Conservation (phyloP, 108 stramenopile species). For the Parmales sp. region DNA sequence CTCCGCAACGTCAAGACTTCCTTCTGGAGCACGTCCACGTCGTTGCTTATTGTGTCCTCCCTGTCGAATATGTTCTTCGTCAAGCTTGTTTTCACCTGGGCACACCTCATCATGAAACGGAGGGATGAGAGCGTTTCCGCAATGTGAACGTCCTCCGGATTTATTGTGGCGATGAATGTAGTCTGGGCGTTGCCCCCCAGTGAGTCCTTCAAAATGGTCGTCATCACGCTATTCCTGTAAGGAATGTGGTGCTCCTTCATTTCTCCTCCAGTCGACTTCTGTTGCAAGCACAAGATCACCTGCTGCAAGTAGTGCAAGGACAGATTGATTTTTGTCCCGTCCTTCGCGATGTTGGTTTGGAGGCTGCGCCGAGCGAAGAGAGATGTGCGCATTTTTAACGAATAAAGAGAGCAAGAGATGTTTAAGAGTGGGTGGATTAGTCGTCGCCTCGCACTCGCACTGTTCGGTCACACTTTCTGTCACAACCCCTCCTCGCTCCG, state of each 20-base stretch:
- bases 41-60: background rate
- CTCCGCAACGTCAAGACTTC: background rate
- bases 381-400: background rate
- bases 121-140: constrained; percentile 42
- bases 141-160: constrained; percentile 29
- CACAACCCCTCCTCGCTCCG: no score
- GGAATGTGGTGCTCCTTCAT: constrained; percentile 17
- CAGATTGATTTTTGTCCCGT: constrained; percentile 29
- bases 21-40: background rate
- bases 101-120: constrained; percentile 40
- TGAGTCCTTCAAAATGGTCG: constrained; percentile 35
- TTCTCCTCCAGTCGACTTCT: background rate
- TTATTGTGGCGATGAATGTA: constrained; percentile 23
- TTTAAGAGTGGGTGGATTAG: background rate
- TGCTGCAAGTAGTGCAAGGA: constrained; percentile 34
- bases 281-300: constrained; percentile 20
- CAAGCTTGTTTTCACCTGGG: constrained; percentile 19
- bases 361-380: background rate
- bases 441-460: no score
- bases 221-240: constrained; percentile 36
- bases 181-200: constrained; percentile 37
- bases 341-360: background rate
- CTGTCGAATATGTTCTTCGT: background rate
- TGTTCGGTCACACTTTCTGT: no score
- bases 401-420: background rate